phyloP scores from a whole-genome alignment of 1,284 basidiomycete species.

The Sporisorium graminicola region DNA sequence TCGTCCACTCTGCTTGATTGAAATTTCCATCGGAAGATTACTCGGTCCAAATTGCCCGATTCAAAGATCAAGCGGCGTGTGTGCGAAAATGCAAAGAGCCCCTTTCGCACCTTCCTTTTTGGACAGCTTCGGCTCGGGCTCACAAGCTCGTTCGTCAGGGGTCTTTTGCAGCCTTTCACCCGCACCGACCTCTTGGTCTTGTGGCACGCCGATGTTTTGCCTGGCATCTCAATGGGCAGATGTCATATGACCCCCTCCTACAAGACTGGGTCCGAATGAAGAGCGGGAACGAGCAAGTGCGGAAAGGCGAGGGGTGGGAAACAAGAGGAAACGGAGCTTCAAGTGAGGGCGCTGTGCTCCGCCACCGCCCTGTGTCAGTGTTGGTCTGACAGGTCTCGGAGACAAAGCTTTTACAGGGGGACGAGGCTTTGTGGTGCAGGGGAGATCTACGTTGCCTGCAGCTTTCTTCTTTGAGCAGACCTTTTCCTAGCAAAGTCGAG shows the following conservation, averaged over 20 bases:
- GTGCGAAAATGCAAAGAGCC: conserved; percentile 1
- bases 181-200: not conserved
- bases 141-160: not conserved
- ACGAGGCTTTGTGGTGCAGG: not conserved
- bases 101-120: conserved; percentile 5
- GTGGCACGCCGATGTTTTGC: not conserved
- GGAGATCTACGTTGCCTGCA: not conserved
- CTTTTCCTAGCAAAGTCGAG: no score
- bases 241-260: not conserved
- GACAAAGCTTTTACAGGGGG: conserved; percentile 9
- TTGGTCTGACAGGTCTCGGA: not conserved
- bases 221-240: not conserved
- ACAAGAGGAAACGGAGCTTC: not conserved
- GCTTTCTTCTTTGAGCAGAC: not conserved
- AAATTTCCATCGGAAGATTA: conserved; percentile 5
- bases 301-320: not conserved
- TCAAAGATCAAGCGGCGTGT: no score
- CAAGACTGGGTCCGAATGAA: not conserved
- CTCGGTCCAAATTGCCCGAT: not conserved
- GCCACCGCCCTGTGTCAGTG: not conserved
- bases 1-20: not conserved
- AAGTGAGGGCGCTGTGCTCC: not conserved
- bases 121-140: not conserved
- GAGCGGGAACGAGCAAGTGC: not conserved
- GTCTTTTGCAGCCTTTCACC: not conserved